Conservation (phyloP, 208 protist species). For the Leishmania tarentolae region DNA sequence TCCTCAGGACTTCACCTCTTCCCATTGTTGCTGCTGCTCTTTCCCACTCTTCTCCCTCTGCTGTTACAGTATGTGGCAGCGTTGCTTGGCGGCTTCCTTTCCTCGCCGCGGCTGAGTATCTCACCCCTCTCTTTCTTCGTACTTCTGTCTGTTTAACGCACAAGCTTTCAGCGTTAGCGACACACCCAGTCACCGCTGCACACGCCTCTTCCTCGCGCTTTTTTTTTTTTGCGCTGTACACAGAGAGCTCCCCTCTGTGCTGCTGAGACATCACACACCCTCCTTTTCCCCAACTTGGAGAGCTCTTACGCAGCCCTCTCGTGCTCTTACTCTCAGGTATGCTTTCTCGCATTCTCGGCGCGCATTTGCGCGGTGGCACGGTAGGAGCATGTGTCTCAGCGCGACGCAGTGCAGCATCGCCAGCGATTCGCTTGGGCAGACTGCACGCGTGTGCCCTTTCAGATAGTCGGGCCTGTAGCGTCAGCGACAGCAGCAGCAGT, state of each 20-base stretch:
- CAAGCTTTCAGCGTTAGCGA: background rate
- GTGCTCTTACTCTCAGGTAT: background rate
- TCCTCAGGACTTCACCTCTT: background rate
- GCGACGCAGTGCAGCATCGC: background rate
- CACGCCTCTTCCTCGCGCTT: background rate
- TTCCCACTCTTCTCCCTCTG: background rate
- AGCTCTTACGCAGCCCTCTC: background rate
- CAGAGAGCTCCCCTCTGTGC: background rate
- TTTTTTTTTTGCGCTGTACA: background rate
- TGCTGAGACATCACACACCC: background rate
- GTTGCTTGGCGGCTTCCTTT: background rate
- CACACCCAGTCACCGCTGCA: background rate
- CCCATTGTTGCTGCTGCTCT: background rate
- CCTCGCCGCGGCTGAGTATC: background rate
- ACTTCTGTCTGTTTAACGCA: background rate
- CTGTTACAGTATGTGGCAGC: background rate
- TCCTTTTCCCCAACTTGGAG: too few relatives aligned
- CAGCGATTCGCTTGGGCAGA: conserved; percentile 5
- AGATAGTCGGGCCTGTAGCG: background rate
- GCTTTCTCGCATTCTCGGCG: conserved; percentile 24
- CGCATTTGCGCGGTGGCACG: background rate
- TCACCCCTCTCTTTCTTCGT: background rate
- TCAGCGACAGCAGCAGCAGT: background rate
- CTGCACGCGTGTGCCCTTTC: background rate
- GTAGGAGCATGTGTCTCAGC: background rate